Evolutionary conservation across 2,329 filamentous ascomycete species (phyloP).

Genomic region (Periconia macrospinosa): DNA sequence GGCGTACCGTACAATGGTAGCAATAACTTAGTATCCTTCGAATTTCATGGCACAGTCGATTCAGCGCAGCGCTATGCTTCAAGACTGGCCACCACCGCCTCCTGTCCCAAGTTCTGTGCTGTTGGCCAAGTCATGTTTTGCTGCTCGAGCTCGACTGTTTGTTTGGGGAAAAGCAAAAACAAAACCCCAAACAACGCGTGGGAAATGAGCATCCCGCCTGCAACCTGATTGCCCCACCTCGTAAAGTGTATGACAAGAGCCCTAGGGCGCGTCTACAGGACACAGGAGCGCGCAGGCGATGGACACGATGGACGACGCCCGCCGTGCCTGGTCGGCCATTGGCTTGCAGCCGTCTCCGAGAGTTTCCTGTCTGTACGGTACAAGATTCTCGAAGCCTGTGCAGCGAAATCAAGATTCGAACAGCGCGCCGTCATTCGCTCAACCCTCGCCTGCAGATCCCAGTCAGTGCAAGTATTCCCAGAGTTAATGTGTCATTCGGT

Average conservation of each 20-base stretch:
- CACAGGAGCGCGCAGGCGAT: too few species aligned
- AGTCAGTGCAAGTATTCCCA: conserved; percentile 20
- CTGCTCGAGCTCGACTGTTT: background rate
- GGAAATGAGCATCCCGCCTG: conserved; percentile 30
- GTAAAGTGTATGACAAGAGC: conserved; percentile 27
- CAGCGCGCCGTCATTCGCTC: background rate
- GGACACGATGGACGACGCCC: too few species aligned
- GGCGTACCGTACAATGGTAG: background rate
- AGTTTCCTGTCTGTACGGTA: conserved; percentile 6
- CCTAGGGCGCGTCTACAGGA: conserved; percentile 14
- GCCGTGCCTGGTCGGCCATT: background rate
- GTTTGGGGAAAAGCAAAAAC: background rate
- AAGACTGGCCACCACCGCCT: background rate
- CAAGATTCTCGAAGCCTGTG: conserved; percentile 11
- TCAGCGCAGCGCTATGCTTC: background rate
- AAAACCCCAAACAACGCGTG: conserved; percentile 39
- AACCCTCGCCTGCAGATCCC: conserved; percentile 20
- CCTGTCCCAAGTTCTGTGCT: background rate
- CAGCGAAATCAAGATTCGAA: conserved; percentile 1
- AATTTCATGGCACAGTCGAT: background rate
- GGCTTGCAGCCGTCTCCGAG: conserved; percentile 13
- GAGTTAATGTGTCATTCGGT: conserved; percentile 27
- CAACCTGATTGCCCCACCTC: background rate
- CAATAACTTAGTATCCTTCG: too few species aligned
- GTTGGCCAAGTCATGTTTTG: background rate